Percentiles rank a stretch among this genome's conserved stretches.
These are phyloP conservation scores for Piper betle DNA, from an alignment of 164 flowering plant species.

Conservation along the genomic window DNA sequence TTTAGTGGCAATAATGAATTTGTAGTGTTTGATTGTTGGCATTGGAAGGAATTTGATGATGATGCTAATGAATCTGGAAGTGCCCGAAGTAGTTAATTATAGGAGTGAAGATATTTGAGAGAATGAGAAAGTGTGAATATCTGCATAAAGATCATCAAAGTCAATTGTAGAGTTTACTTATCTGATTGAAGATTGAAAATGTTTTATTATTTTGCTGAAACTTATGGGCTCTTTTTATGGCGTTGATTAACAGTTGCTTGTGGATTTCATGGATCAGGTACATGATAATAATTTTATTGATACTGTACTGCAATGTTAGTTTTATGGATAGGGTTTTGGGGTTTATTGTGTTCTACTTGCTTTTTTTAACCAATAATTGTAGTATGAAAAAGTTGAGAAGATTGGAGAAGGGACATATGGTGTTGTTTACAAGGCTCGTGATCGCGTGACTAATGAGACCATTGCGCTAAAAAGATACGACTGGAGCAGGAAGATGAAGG, in stretches of 20 bases:
- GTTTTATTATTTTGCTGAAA: not conserved
- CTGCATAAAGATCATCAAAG: not conserved
- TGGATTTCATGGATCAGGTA: slow-evolving; percentile 12
- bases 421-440: slow-evolving; percentile 93
- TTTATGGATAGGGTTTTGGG: not conserved
- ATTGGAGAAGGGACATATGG: slow-evolving; percentile 96
- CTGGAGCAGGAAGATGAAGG: slow-evolving; percentile 98
- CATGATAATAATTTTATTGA: not conserved
- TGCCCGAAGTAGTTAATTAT: too few relatives aligned
- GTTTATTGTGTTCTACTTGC: not conserved
- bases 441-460: slow-evolving; percentile 60
- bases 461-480: slow-evolving; percentile 89
- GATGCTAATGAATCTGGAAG: too few relatives aligned
- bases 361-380: not conserved
- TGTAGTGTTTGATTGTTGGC: too few relatives aligned
- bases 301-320: not conserved
- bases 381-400: slow-evolving; percentile 97
- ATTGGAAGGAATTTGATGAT: too few relatives aligned
- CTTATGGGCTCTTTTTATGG: not conserved
- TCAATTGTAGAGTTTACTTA: not conserved
- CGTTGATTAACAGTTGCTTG: not conserved
- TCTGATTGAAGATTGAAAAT: not conserved
- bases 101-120: too few relatives aligned
- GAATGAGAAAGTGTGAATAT: too few relatives aligned
- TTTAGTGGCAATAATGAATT: too few relatives aligned